Percentiles rank a stretch among this genome's conserved stretches.
These are phyloP conservation scores for Pisolithus marmoratus DNA, from an alignment of 768 basidiomycete genomes.

Conservation along the genomic window DNA sequence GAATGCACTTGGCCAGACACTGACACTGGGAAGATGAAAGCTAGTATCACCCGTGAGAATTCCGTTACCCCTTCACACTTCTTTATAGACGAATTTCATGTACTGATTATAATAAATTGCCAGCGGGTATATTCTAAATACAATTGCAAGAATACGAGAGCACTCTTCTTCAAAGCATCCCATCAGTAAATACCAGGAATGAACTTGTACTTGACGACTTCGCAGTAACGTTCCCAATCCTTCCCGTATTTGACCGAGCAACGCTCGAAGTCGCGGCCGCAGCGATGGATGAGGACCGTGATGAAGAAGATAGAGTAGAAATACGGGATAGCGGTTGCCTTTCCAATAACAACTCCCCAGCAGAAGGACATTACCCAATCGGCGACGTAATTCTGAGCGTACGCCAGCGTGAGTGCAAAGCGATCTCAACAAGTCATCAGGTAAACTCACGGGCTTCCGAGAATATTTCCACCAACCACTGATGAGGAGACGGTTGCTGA, in stretches of 20 bases:
- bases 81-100: too few relatives aligned
- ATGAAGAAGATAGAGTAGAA: slow-evolving; percentile 98
- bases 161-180: slow-evolving; percentile 44
- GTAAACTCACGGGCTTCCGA: slow-evolving; percentile 76
- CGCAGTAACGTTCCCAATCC: slow-evolving; percentile 89
- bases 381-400: slow-evolving; percentile 79
- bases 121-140: slow-evolving; percentile 70
- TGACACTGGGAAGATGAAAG: neutral
- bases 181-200: slow-evolving; percentile 79
- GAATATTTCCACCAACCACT: slow-evolving; percentile 94
- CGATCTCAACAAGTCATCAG: neutral
- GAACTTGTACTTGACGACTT: slow-evolving; percentile 85
- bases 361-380: slow-evolving; percentile 84
- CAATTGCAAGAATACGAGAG: slow-evolving; percentile 78
- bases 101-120: too few relatives aligned
- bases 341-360: slow-evolving; percentile 78
- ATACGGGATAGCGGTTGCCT: slow-evolving; percentile 81
- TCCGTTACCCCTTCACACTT: neutral
- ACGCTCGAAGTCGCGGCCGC: slow-evolving; percentile 92
- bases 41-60: neutral
- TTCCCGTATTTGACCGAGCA: slow-evolving; percentile 90
- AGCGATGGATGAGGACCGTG: slow-evolving; percentile 85
- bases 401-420: neutral
- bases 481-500: slow-evolving; percentile 82
- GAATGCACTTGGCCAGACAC: neutral